Conservation (phyloP, 371 early-diverging fungal genomes). For the Vairimorpha apis region DNA sequence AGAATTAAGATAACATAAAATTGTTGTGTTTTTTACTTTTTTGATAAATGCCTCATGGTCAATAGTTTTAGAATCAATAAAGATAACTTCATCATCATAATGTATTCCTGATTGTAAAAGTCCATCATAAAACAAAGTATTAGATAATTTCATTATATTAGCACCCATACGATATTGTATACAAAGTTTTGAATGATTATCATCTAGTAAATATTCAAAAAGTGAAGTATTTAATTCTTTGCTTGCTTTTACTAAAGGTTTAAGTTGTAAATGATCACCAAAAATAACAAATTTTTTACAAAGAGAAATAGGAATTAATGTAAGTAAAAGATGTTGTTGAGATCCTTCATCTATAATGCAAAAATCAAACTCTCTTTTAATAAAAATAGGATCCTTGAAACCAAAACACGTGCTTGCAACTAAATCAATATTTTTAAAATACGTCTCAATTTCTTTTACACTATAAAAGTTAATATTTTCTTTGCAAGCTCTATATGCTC, state of each 20-base stretch:
- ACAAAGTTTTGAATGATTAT: conserved; percentile 69
- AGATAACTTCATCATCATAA: conserved; percentile 42
- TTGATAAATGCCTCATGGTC: conserved; percentile 6
- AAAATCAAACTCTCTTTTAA: conserved; percentile 76
- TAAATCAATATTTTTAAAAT: conserved; percentile 47
- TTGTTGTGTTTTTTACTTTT: conserved; percentile 71
- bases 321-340: conserved; percentile 83
- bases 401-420: conserved; percentile 54
- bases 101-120: conserved; percentile 67
- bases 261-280: conserved; percentile 92
- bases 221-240: conserved; percentile 29
- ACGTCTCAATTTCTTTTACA: conserved; percentile 35
- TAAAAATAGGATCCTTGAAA: conserved; percentile 64
- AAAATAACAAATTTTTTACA: conserved; percentile 80
- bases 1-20: conserved; percentile 77
- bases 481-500: conserved; percentile 32
- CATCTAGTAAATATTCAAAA: conserved; percentile 57
- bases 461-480: conserved; percentile 65
- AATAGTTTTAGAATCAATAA: conserved; percentile 48
- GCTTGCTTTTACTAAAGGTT: conserved; percentile 71
- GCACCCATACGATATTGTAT: conserved; percentile 89
- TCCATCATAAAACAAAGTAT: conserved; percentile 72
- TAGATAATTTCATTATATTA: conserved; percentile 80
- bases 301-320: conserved; percentile 78
- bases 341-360: conserved; percentile 96